Conservation (phyloP, 495 filamentous ascomycete species). For the Pseudoneurospora amorphoporcata region DNA sequence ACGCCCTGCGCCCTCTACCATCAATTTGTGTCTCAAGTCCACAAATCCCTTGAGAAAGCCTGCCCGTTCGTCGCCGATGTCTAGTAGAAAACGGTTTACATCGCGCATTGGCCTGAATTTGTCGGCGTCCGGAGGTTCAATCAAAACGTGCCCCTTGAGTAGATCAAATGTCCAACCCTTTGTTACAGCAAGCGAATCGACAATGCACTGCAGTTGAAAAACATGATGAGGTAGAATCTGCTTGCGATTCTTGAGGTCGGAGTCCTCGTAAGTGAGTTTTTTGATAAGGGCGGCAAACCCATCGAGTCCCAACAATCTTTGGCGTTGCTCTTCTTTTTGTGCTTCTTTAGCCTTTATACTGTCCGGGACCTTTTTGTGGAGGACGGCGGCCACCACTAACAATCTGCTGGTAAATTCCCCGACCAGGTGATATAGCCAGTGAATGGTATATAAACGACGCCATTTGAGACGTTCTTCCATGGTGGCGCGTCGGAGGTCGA, state of each 20-base stretch:
- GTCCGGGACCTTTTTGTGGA: background rate
- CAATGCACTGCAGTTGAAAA: slow-evolving; percentile 38
- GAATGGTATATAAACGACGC: slow-evolving; percentile 38
- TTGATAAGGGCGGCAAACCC: slow-evolving; percentile 31
- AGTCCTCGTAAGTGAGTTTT: slow-evolving; percentile 32
- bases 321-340: slow-evolving; percentile 6
- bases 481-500: slow-evolving; percentile 28
- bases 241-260: slow-evolving; percentile 24
- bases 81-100: slow-evolving; percentile 34
- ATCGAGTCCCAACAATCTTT: slow-evolving; percentile 29
- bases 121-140: slow-evolving; percentile 11
- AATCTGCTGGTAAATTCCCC: slow-evolving; percentile 17
- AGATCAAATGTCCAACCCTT: slow-evolving; percentile 29
- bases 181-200: slow-evolving; percentile 32
- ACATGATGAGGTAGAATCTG: slow-evolving; percentile 35
- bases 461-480: slow-evolving; percentile 30
- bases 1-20: background rate
- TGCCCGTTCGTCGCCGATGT: background rate
- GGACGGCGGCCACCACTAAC: background rate
- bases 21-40: background rate
- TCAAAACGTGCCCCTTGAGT: slow-evolving; percentile 22
- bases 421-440: slow-evolving; percentile 42
- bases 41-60: background rate
- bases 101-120: slow-evolving; percentile 31
- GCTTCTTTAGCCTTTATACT: background rate